Evolutionary conservation across 257 asterid genomes (phyloP), one percentile per base, ranked within the genome.

Genomic region (Eustoma russellianum): DNA sequence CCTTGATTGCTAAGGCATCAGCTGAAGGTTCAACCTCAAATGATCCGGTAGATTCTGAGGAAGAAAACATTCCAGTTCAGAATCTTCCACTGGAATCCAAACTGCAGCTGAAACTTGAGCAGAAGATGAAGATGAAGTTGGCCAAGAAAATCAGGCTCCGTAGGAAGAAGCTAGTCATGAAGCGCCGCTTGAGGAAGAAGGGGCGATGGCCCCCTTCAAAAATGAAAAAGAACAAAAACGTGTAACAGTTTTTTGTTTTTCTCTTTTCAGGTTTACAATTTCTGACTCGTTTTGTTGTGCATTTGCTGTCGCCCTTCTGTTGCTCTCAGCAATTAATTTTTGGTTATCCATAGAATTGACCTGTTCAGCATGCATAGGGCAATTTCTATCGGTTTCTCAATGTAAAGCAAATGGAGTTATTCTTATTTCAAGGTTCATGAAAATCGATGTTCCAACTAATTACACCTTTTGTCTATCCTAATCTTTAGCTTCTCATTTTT

Each of bases 151-250:
- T 91, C 50, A 77, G 98, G 68, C 79, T 87, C 2, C 73, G 84
- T 69, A 79, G 96, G 67, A 91, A 87, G 85, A 74, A 77, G 77
- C 98, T 91, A 6, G 77, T 91, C 47, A 75, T 79, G 83, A 91
- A 91, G 67, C 95, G 95, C 53, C 94, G 70, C 56, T 68, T 91
- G 69, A 86, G 98, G 88, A 91, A 91, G 87, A 91, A 78, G 74
- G 98, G 96, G 1, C 70, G 95, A 56, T 91, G 98, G 98, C 96
- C 98, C 5, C 98, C 96, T 58, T 91, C 95, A 1, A 91, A 87
- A 81, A 9, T 91, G 96, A 87, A 80, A 79, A 86, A 86, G 76
- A 80, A 87, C 86, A 84, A 87, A 76, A 87, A 87, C 59, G 98
- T 91, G 41, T 90, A 64, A 66, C 47, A 51, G 30, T 24, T 56